Evolutionary conservation across 345 rosid species (phyloP), one percentile per base, ranked within the genome.

Genomic region (Eucalyptus rudis): DNA sequence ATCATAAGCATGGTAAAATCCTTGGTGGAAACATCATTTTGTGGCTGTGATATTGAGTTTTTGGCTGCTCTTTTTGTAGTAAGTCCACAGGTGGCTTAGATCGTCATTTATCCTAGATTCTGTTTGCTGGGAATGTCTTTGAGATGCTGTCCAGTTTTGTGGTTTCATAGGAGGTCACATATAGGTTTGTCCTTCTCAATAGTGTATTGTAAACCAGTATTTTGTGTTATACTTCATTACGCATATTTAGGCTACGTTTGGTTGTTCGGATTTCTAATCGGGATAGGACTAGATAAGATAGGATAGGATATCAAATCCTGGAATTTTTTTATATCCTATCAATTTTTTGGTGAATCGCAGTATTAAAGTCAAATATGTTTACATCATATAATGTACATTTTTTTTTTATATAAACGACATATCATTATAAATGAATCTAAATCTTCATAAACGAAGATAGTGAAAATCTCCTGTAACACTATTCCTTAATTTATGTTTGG

Each of bases 1-100:
- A 88, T 91, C 95, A 96, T 90, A 93, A 94, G 24, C 99, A 96
- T 91, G 99, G 99, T 98, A 97, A 52, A 43, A 86, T 54, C n/a
- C 86, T 79, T 86, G 33, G 54, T 44, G 50, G 22, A 58, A 86
- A 66, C 40, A 66, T 47, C 43, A 62, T 87, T 24, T 66, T 29
- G 79, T 62, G 49, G 24, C 10, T 45, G 62, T 11, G 27, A 51
- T 50, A 86, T 51, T 24, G 33, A 36, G 59, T 87, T 86, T 86
- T 86, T 56, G 40, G 59, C 25, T 86, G 22, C 87, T 86, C 43
- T 36, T 52, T 49, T 40, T 40, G 84, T 40, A 40, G 40, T 76
- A 76, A 76, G 47, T 40, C 47, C 47, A 40, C 44, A 76, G 47
- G 84, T 76, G 84, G 47, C 29, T 3, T 76, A 76, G 47, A 43